phyloP scores from a whole-genome alignment of 495 filamentous ascomycete genomes.

The Durotheca rogersii region DNA sequence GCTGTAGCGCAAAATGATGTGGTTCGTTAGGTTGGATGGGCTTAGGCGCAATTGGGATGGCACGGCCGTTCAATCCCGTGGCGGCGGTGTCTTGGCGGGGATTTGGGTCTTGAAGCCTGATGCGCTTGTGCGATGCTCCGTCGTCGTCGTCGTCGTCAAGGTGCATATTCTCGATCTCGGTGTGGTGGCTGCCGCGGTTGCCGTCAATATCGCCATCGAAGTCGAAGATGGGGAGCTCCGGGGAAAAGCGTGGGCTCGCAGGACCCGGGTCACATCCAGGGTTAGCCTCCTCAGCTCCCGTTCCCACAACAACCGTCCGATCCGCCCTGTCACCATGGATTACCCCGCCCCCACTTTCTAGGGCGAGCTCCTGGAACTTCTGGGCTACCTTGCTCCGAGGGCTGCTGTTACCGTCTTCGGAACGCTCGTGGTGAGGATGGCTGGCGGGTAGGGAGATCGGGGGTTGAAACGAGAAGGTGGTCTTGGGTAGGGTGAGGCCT shows the following conservation, averaged over 20 bases:
- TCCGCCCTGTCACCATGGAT: conserved; percentile 33
- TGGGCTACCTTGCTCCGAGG: conserved; percentile 65
- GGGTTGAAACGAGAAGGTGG: conserved; percentile 42
- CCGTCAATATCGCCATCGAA: conserved; percentile 33
- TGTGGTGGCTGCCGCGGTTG: conserved; percentile 16
- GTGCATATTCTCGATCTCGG: conserved; percentile 26
- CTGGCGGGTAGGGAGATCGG: conserved; percentile 27
- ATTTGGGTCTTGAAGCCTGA: conserved; percentile 35
- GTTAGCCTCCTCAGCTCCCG: conserved; percentile 20
- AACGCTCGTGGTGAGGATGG: conserved; percentile 18
- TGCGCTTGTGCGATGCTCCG: conserved; percentile 39
- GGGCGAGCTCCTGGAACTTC: conserved; percentile 60
- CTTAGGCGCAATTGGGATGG: neutral
- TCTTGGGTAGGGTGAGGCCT: conserved; percentile 14
- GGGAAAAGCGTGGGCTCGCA: conserved; percentile 26
- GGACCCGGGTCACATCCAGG: conserved; percentile 10
- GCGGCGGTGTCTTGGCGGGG: conserved; percentile 20
- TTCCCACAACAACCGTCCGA: conserved; percentile 21
- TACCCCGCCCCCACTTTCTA: conserved; percentile 53
- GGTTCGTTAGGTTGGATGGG: conserved; percentile 14
- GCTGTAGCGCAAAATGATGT: conserved; percentile 18
- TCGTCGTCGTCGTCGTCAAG: conserved; percentile 28
- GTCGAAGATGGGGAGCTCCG: conserved; percentile 18
- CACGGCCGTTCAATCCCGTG: conserved; percentile 4
- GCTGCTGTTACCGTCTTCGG: conserved; percentile 51